phyloP scores from a whole-genome alignment of 371 early-diverging fungal species.

The Mucor lusitanicus region DNA sequence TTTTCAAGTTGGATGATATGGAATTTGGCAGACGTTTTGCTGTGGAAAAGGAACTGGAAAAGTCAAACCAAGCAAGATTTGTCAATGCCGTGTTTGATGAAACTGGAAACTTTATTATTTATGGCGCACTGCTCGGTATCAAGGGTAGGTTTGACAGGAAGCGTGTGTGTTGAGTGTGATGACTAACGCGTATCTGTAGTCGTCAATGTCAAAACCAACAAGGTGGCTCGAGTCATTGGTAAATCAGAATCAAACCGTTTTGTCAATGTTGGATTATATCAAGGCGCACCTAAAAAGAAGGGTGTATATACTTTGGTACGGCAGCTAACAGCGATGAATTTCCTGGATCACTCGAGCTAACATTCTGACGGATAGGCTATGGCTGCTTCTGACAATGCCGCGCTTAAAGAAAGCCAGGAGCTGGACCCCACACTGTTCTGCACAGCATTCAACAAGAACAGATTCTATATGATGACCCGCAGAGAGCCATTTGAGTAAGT shows the following conservation, averaged over 20 bases:
- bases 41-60: constrained; percentile 85
- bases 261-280: constrained; percentile 85
- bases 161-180: neutral
- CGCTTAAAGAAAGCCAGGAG: constrained; percentile 66
- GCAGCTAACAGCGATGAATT: neutral
- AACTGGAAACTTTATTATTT: constrained; percentile 85
- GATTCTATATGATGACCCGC: constrained; percentile 91
- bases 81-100: constrained; percentile 94
- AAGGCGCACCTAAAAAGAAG: constrained; percentile 84
- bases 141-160: constrained; percentile 53
- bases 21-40: constrained; percentile 95
- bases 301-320: constrained; percentile 72
- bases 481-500: constrained; percentile 83
- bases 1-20: constrained; percentile 90
- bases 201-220: constrained; percentile 83
- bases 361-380: constrained; percentile 59
- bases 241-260: constrained; percentile 91
- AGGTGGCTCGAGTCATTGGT: constrained; percentile 84
- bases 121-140: constrained; percentile 92
- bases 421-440: constrained; percentile 88
- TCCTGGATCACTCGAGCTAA: neutral
- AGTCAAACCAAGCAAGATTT: constrained; percentile 64
- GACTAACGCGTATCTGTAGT: constrained; percentile 28
- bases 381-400: constrained; percentile 89
- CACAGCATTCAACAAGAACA: constrained; percentile 88